Conservation (phyloP, 345 rosid genomes). For the Linum tenue region DNA sequence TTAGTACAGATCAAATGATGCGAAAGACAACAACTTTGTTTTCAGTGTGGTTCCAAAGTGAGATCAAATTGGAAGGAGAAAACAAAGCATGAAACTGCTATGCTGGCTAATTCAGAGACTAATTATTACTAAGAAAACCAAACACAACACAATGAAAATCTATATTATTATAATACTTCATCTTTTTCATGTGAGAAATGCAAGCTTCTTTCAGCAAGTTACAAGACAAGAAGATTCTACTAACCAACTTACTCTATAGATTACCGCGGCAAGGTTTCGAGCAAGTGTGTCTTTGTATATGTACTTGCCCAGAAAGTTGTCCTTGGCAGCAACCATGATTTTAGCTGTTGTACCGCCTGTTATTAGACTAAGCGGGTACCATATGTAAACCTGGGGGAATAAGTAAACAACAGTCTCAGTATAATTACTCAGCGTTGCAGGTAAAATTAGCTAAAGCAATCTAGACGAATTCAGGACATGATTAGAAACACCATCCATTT, state of each 20-base stretch:
- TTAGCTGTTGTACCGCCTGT: conserved; percentile 93
- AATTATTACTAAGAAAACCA: too few relatives aligned
- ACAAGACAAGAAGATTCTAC: not conserved
- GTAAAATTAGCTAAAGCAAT: too few relatives aligned
- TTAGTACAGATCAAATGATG: too few relatives aligned
- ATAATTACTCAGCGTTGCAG: not conserved
- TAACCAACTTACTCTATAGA: conserved; percentile 48
- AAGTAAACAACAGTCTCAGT: not conserved
- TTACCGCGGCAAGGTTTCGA: conserved; percentile 84
- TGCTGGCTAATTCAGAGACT: too few relatives aligned
- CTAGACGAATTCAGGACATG: not conserved
- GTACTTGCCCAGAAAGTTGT: conserved; percentile 82
- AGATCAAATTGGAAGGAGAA: too few relatives aligned
- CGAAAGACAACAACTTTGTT: not conserved
- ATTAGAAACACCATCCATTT: not conserved
- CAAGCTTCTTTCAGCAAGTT: too few relatives aligned
- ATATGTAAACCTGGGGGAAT: conserved; percentile 57
- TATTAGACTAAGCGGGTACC: conserved; percentile 84
- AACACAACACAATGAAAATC: too few relatives aligned
- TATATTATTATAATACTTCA: too few relatives aligned
- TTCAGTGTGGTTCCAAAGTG: not conserved
- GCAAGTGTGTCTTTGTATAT: conserved; percentile 86
- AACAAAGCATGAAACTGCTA: too few relatives aligned
- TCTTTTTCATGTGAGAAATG: too few relatives aligned
- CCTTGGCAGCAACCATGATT: conserved; percentile 93